Evolutionary conservation across 1,284 basidiomycete species (phyloP).

Genomic region (Melampsora abietis-canadensis): DNA sequence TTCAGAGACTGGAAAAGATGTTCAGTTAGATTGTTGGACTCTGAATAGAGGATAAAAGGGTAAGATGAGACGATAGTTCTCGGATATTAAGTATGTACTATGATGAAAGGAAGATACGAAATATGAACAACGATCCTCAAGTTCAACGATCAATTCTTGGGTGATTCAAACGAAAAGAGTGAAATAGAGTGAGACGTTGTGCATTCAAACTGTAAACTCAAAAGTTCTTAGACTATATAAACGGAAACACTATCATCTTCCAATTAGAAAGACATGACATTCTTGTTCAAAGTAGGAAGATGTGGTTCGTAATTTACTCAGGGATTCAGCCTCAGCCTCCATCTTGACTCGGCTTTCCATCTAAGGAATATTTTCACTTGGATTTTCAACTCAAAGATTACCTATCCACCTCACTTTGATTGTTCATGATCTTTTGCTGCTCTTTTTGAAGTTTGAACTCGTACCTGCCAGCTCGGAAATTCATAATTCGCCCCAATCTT

Average conservation of each 20-base stretch:
- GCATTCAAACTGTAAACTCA: constrained; percentile 4
- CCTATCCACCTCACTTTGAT: neutral
- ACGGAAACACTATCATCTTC: constrained; percentile 2
- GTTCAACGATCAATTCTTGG: neutral
- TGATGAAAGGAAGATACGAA: neutral
- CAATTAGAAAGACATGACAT: neutral
- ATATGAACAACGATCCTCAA: neutral
- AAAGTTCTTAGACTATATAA: neutral
- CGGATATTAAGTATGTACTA: neutral
- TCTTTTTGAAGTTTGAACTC: neutral
- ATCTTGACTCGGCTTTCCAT: neutral
- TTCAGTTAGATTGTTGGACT: neutral
- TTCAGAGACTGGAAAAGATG: neutral
- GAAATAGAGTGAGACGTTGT: constrained; percentile 5
- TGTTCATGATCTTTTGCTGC: constrained; percentile 1
- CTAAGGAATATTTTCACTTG: neutral
- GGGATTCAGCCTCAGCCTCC: constrained; percentile 6
- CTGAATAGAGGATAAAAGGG: neutral
- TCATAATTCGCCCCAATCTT: neutral
- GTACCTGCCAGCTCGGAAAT: neutral
- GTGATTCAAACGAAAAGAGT: neutral
- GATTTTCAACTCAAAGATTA: neutral
- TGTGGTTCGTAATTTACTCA: neutral
- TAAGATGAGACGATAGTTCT: neutral
- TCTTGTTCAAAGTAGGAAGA: neutral